Percentiles rank a stretch among this genome's conserved stretches.
These are phyloP conservation scores for Excoecaria cochinchinensis DNA, from an alignment of 345 rosid species.

Conservation along the genomic window DNA sequence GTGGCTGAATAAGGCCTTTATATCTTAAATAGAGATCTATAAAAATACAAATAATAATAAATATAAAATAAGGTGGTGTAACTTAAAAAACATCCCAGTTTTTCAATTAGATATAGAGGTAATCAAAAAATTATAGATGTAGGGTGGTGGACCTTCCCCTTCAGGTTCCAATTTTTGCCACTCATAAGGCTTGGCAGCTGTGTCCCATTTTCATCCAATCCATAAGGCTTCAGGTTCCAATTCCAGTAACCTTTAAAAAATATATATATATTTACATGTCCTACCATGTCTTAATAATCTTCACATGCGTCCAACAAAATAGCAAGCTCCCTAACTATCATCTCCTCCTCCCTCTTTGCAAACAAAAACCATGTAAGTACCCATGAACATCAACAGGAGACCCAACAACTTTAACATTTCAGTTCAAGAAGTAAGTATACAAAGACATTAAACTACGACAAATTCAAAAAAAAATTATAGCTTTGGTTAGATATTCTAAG, in stretches of 20 bases:
- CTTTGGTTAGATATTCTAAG: no score
- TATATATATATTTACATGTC: conserved; percentile 14
- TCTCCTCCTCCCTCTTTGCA: conserved; percentile 82
- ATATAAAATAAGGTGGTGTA: not conserved
- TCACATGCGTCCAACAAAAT: conserved; percentile 60
- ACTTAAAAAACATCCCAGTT: not conserved
- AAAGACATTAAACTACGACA: not conserved
- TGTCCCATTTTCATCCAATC: no score
- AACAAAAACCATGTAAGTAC: conserved; percentile 39
- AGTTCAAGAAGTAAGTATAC: not conserved
- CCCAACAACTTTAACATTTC: conserved; percentile 7
- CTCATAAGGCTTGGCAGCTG: conserved; percentile 98
- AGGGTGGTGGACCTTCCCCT: conserved; percentile 99
- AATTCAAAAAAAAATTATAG: not conserved
- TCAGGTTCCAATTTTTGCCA: conserved; percentile 99
- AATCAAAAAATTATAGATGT: conserved; percentile 63
- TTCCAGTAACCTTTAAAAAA: no score
- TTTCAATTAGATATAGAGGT: conserved; percentile 11
- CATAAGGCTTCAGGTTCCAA: no score
- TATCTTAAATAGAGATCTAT: not conserved
- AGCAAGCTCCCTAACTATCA: conserved; percentile 71
- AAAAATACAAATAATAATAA: not conserved
- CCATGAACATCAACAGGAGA: conserved; percentile 17
- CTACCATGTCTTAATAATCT: conserved; percentile 44
- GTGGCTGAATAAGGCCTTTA: not conserved